Base-by-base conservation (phyloP, 306 rosid species). In the Casuarina glauca region DNA sequence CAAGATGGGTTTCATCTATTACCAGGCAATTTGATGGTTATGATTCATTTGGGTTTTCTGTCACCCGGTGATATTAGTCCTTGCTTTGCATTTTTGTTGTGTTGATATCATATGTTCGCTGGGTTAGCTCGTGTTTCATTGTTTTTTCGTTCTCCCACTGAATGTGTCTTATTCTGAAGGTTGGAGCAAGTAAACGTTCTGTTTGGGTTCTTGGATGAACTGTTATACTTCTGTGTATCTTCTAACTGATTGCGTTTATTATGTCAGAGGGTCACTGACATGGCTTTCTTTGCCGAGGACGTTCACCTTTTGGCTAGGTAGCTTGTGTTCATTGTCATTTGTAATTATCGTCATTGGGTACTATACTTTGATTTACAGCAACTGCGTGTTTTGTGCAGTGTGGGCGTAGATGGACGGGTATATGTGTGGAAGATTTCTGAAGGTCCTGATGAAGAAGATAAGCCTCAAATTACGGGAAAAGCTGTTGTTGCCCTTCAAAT, bases 271-370 rank as follows among this genome's bases (percentile, higher is more conserved):
- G 98, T 96, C 88, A 96, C 99, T 32, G 99, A 96, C 87, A 85
- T 93, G 92, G 92, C 98, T 53, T 96, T 96, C 89, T 96, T 96
- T 71, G 97, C 99, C 6, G 99, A 96, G 88, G 99, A 96, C 86
- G 99, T 93, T 88, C 99, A 91, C 82, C 96, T 96, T 79, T 86
- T 96, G 90, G 93, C 97, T 79, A 96, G 98, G 99, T 96, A 95
- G 69, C 54, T 74, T 61, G 70, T 20, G 36, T 58, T 70, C 46
- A 46, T 79, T 79, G 80, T 74, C 70, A 6, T 16, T 52, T 69
- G 19, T 62, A 4, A 42, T 39, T 73, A 52, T 32, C 53, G 3
- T 60, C 2, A 9, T 32, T 83, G 16, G 50, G 19, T 51, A 74
- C 74, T 79, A 13, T 55, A 35, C 32, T 16, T 35, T 46, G 70